phyloP scores from a whole-genome alignment of 768 basidiomycete genomes.

The Tylopilus vinaceipallidus region DNA sequence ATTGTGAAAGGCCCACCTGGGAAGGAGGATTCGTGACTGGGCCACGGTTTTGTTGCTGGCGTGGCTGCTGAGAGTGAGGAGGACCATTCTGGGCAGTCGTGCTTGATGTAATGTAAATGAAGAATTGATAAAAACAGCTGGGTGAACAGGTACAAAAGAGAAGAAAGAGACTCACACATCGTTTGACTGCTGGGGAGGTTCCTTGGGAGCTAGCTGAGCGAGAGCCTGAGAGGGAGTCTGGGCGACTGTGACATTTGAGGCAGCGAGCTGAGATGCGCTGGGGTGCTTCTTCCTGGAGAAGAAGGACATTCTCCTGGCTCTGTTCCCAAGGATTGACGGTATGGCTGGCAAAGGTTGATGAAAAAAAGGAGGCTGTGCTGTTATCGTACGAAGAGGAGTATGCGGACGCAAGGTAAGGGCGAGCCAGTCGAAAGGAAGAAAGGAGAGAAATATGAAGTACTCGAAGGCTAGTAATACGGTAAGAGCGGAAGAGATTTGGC shows the following conservation, averaged over 20 bases:
- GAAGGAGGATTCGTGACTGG: slow-evolving; percentile 28
- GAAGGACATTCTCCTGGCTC: slow-evolving; percentile 86
- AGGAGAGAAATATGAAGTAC: slow-evolving; percentile 2
- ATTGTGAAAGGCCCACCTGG: slow-evolving; percentile 31
- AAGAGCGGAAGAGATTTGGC: slow-evolving; percentile 18
- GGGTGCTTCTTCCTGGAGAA: slow-evolving; percentile 85
- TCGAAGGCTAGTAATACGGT: slow-evolving; percentile 12
- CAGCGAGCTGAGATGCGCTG: slow-evolving; percentile 42
- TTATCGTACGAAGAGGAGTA: slow-evolving; percentile 10
- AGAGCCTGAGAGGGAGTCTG: slow-evolving; percentile 70
- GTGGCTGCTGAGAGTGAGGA: slow-evolving; percentile 34
- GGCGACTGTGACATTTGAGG: slow-evolving; percentile 51
- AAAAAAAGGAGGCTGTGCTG: slow-evolving; percentile 17
- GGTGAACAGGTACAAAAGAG: background rate
- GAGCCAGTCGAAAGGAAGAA: slow-evolving; percentile 23
- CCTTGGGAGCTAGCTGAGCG: slow-evolving; percentile 48
- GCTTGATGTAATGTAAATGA: slow-evolving; percentile 2
- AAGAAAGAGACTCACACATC: slow-evolving; percentile 37
- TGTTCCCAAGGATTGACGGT: slow-evolving; percentile 61
- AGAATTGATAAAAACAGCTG: slow-evolving; percentile 3
- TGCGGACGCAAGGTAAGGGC: slow-evolving; percentile 9
- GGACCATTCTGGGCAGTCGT: slow-evolving; percentile 23
- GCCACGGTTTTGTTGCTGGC: slow-evolving; percentile 36
- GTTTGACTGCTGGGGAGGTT: slow-evolving; percentile 24
- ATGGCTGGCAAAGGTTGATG: slow-evolving; percentile 46